Evolutionary conservation across 176 grass and related monocot genomes (phyloP).

Genomic region (Oryza meyeriana): DNA sequence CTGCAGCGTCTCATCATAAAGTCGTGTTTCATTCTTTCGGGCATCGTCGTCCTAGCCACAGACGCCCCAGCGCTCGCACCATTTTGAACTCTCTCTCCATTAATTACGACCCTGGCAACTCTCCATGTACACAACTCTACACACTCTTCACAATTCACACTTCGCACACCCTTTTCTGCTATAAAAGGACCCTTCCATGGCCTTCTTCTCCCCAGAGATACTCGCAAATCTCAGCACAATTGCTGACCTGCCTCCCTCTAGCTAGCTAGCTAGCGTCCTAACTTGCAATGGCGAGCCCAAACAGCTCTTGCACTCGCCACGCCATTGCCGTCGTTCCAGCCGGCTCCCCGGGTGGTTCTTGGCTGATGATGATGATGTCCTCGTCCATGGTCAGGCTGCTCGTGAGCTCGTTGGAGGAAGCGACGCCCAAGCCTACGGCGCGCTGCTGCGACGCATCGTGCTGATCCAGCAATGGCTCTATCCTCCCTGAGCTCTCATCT

Average conservation of each 20-base stretch:
- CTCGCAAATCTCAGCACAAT: not conserved
- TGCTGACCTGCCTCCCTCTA: too few species aligned
- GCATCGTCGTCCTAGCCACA: not conserved
- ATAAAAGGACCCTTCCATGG: not conserved
- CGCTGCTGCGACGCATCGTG: not conserved
- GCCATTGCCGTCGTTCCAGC: not conserved
- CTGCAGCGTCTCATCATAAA: constrained; percentile 5
- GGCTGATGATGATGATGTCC: not conserved
- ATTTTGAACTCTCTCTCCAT: constrained; percentile 13
- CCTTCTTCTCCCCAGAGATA: not conserved
- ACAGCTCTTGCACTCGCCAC: not conserved
- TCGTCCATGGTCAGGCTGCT: not conserved
- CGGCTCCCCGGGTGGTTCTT: not conserved
- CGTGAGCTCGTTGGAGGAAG: not conserved
- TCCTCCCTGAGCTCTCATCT: constrained; percentile 27
- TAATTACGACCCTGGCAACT: not conserved
- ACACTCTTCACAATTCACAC: not conserved
- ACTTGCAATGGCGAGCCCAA: not conserved
- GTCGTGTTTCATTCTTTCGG: constrained; percentile 20
- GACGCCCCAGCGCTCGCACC: not conserved
- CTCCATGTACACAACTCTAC: not conserved
- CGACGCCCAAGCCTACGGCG: not conserved
- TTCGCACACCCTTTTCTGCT: not conserved
- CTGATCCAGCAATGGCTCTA: constrained; percentile 1
- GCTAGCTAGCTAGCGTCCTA: not conserved